Base-by-base conservation (phyloP, 1,139 yeast genomes). In the Spathaspora jeffriesii region DNA sequence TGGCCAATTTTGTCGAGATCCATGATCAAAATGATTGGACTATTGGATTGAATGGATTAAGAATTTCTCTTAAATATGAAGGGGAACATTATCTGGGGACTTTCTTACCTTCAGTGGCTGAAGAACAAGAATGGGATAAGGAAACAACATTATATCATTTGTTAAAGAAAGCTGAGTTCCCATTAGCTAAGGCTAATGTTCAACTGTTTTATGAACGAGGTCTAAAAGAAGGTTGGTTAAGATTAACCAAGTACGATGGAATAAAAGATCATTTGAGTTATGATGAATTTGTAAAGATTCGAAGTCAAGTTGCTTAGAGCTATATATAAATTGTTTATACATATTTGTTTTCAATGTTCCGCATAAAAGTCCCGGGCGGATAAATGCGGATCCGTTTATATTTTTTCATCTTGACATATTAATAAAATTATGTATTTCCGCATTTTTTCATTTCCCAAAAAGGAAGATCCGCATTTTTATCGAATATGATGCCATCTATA, bases 21-120 rank as follows among this genome's bases (percentile, higher is more conserved):
- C 47, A 57, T 0, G 74, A 77, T 47, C 75, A 83, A 6, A 64
- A 73, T 46, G 88, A 88, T 58, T 95, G 99, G 99, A 74, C 67
- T 6, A 63, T 93, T 43, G 99, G 99, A 0, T 62, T 61, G 21
- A 95, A 93, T 63, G 99, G 99, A 0, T 78, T 95, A 31, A 76
- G 81, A 49, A 80, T 91, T 17, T 64, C 68, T 23, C 76, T 89
- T 51, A 62, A 64, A 0, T 51, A 60, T 13, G 57, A 64, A 14
- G 68, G 74, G 21, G 56, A 63, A 22, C 49, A 59, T 9, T 71
- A 71, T 50, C 79, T 85, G 44, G 91, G 97, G 0, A 93, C 99
- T 0, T 93, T 90, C 56, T 67, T 95, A 43, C 99, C 99, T 0
- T 87, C 84, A 42, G 98, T 95, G 1, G 96, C 97, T 14, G 76